Percentiles rank a stretch among this genome's conserved stretches.
Conservation (phyloP, 352 stramenopile species). For the Blastocystis sp. region DNA sequence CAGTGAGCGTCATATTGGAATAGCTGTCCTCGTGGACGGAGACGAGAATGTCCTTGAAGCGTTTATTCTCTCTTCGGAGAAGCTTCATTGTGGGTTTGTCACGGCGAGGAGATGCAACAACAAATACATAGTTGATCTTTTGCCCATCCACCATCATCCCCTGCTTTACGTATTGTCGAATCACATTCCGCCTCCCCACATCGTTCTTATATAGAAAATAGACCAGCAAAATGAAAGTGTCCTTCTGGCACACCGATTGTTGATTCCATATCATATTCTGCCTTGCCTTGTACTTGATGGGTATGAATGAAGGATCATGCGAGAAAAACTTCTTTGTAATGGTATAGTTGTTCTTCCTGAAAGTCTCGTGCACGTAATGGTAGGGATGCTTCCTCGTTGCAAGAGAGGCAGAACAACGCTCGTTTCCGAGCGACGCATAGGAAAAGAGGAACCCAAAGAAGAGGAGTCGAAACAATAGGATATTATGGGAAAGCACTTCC, state of each 20-base stretch:
- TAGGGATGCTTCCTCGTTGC: neutral
- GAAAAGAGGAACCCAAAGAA: no score
- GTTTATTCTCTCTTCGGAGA: neutral
- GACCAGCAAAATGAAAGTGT: neutral
- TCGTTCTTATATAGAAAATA: neutral
- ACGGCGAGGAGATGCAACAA: neutral
- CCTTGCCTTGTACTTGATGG: neutral
- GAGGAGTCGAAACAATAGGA: no score
- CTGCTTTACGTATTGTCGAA: conserved; percentile 1
- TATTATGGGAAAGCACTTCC: no score
- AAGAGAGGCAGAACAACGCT: no score
- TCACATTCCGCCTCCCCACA: neutral
- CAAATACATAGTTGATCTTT: neutral
- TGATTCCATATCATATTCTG: neutral
- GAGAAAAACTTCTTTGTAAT: neutral
- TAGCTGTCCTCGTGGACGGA: neutral
- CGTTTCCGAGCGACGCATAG: no score
- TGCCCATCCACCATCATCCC: neutral
- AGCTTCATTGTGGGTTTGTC: neutral
- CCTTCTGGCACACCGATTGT: neutral
- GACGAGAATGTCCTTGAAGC: neutral
- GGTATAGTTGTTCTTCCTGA: neutral
- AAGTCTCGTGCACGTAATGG: neutral
- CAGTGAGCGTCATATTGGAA: conserved; percentile 1
- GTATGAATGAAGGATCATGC: neutral